phyloP scores from a whole-genome alignment of 2,329 filamentous ascomycete genomes.

The Cucurbitaria berberidis region DNA sequence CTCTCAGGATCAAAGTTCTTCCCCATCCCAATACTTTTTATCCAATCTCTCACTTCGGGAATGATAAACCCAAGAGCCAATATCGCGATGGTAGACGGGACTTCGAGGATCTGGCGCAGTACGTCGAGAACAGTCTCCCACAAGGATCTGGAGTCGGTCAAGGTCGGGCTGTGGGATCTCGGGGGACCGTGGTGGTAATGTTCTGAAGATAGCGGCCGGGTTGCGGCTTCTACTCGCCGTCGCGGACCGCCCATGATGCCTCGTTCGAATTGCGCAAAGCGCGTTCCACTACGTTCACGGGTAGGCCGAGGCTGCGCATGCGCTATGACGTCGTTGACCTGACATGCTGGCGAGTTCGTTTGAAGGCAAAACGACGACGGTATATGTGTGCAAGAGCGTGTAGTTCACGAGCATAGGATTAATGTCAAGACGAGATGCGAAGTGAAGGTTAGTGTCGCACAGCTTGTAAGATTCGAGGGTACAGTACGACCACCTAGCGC shows the following conservation, averaged over 20 bases:
- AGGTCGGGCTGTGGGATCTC: not conserved
- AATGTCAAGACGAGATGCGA: not conserved
- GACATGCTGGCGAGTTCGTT: not conserved
- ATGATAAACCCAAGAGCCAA: slow-evolving; percentile 15
- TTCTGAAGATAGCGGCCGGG: not conserved
- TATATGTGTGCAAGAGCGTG: not conserved
- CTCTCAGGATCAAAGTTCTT: slow-evolving; percentile 35
- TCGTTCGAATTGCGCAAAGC: not conserved
- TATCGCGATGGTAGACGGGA: not conserved
- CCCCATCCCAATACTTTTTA: slow-evolving; percentile 18
- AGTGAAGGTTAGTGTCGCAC: not conserved
- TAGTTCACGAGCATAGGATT: not conserved
- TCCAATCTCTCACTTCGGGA: slow-evolving; percentile 6
- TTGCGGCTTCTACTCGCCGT: slow-evolving; percentile 1
- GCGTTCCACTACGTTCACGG: not conserved
- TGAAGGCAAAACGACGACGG: not conserved
- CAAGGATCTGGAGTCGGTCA: not conserved
- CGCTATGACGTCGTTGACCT: slow-evolving; percentile 4
- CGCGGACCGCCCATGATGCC: not conserved
- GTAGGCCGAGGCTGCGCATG: slow-evolving; percentile 3
- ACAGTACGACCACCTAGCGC: not conserved
- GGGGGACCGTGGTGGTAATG: not conserved
- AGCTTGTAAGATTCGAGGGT: not conserved
- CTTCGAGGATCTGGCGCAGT: slow-evolving; percentile 7
- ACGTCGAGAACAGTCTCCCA: slow-evolving; percentile 1